Evolutionary conservation across 495 filamentous ascomycete species (phyloP).

Genomic region (Evansstolkia leycettana): DNA sequence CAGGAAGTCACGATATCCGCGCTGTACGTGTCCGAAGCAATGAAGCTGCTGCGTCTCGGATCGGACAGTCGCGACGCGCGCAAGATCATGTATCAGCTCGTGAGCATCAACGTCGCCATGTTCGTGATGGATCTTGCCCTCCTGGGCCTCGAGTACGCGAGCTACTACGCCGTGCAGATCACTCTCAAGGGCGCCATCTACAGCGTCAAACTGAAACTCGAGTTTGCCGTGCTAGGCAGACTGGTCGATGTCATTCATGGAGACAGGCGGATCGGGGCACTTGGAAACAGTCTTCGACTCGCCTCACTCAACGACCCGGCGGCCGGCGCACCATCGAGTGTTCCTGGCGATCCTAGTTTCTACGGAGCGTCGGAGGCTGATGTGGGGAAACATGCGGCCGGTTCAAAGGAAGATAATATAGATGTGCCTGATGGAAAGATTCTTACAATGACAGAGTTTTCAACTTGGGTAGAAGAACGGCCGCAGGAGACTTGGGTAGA

Average conservation of each 20-base stretch:
- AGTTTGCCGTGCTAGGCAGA: slow-evolving; percentile 47
- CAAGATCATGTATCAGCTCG: slow-evolving; percentile 39
- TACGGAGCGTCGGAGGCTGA: not conserved
- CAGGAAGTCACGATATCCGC: slow-evolving; percentile 47
- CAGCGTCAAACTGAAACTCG: slow-evolving; percentile 53
- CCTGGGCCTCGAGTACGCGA: slow-evolving; percentile 37
- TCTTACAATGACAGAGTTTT: slow-evolving; percentile 10
- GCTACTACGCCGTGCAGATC: slow-evolving; percentile 41
- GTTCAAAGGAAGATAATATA: not conserved
- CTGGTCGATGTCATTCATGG: slow-evolving; percentile 30
- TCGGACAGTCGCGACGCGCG: slow-evolving; percentile 28
- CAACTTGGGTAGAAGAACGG: slow-evolving; percentile 2
- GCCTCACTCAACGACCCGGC: slow-evolving; percentile 6
- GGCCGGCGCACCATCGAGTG: slow-evolving; percentile 1
- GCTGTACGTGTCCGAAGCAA: slow-evolving; percentile 44
- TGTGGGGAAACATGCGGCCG: not conserved
- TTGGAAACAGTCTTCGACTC: slow-evolving; percentile 17
- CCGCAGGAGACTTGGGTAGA: not conserved
- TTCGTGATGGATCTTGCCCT: slow-evolving; percentile 38
- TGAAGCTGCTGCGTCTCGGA: slow-evolving; percentile 35
- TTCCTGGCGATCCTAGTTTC: slow-evolving; percentile 2
- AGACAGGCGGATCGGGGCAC: slow-evolving; percentile 14
- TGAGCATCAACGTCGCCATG: slow-evolving; percentile 41
- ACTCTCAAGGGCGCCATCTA: slow-evolving; percentile 46
- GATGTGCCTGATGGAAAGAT: slow-evolving; percentile 6